Base-by-base conservation (phyloP, 2,329 filamentous ascomycete species). In the Clarireedia homoeocarpa region DNA sequence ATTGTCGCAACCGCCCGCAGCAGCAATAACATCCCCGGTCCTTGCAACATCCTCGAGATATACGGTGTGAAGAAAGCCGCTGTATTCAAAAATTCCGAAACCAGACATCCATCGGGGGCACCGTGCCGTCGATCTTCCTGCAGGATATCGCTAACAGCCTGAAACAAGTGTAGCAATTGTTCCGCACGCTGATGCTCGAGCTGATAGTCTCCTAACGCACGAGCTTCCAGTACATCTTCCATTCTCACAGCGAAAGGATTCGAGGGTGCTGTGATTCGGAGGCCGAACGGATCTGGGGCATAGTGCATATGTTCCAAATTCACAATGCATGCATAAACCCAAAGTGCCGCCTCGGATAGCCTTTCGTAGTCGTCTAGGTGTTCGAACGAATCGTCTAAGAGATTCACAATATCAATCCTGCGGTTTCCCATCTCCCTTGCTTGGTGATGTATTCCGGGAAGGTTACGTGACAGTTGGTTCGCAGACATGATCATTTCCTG, bases 381-480 rank as follows among this genome's bases (percentile, higher is more conserved):
- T 34, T 53, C 50, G 40, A 56, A 56, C n/a, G 42, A 24, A 4
- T 36, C 27, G 7, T 24, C 39, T 12, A 56, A 48, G 3, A 47
- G n/a, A n/a, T 47, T 24, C 30, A 53, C 24, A 14, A 53, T 44
- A 48, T 52, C 34, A 7, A 56, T 23, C 39, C 49, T 46, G 1
- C 49, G 42, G 20, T 39, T 53, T 12, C 54, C 54, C 38, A 36
- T 23, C 34, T 53, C 54, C 6, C 49, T 42, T 24, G 44, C 44
- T 39, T 47, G 49, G 27, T 53, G 48, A 26, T 53, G 50, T 24
- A 56, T 39, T 5, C 54, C 54, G 12, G 54, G 54, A 15, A 56
- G 26, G 9, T 48, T 46, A 5, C 24, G 34, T 12, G 42, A 14
- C 27, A 56, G 40, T n/a, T 40, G 23, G 38, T 10, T 40, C n/a